phyloP scores from a whole-genome alignment of 1,284 basidiomycete species.

The Rhizopogon parksii region DNA sequence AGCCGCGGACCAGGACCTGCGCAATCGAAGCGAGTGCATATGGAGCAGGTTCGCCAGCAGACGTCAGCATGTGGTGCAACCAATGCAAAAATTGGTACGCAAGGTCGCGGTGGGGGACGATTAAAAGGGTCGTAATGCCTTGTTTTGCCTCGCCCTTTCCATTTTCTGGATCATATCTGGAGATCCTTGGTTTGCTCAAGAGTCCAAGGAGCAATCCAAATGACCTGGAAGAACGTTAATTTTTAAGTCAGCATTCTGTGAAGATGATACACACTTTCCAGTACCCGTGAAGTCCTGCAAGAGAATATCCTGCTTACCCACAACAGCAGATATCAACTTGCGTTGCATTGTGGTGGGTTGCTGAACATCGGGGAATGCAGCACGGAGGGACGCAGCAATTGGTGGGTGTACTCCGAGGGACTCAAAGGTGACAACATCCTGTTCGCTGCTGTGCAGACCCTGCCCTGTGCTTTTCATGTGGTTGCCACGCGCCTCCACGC shows the following conservation, averaged over 20 bases:
- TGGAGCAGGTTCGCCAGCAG: conserved; percentile 21
- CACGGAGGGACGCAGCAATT: conserved; percentile 40
- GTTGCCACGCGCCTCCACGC: conserved; percentile 12
- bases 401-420: conserved; percentile 43
- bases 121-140: conserved; percentile 45
- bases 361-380: conserved; percentile 58
- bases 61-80: conserved; percentile 48
- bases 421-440: conserved; percentile 33
- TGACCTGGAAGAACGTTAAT: conserved; percentile 40
- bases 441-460: neutral
- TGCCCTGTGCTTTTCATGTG: neutral
- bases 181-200: conserved; percentile 45
- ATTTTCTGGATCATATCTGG: neutral
- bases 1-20: conserved; percentile 56
- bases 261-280: conserved; percentile 54
- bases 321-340: conserved; percentile 55
- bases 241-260: neutral
- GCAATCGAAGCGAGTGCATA: conserved; percentile 37
- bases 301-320: conserved; percentile 52
- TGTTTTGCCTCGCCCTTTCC: conserved; percentile 12
- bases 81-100: conserved; percentile 64
- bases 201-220: conserved; percentile 63
- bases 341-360: conserved; percentile 54
- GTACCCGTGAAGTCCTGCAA: conserved; percentile 65
- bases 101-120: conserved; percentile 72